Evolutionary conservation across 371 early-diverging fungal species (phyloP).

Genomic region (Circinella minor): DNA sequence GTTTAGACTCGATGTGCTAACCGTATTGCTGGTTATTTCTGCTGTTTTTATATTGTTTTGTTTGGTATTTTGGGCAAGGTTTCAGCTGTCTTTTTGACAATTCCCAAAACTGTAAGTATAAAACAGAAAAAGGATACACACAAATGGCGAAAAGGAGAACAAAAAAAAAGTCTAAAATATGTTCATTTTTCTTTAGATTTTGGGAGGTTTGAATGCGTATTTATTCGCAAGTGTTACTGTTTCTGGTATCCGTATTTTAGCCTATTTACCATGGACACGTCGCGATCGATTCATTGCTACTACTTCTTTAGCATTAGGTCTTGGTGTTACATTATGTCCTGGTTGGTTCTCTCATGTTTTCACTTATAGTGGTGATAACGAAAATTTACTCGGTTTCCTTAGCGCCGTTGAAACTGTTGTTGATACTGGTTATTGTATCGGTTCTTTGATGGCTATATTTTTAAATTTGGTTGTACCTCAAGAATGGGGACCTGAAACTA

Average conservation of each 20-base stretch:
- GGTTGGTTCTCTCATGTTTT: constrained; percentile 65
- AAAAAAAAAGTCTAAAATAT: too few species aligned
- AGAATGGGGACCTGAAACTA: constrained; percentile 45
- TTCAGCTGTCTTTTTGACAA: constrained; percentile 62
- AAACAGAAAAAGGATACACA: neutral
- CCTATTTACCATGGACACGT: constrained; percentile 66
- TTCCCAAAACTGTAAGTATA: constrained; percentile 51
- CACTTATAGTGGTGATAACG: constrained; percentile 53
- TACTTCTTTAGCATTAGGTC: constrained; percentile 49
- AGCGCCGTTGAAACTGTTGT: constrained; percentile 63
- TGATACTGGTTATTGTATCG: constrained; percentile 59
- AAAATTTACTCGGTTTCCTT: constrained; percentile 52
- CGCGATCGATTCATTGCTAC: constrained; percentile 69
- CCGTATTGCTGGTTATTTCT: constrained; percentile 65
- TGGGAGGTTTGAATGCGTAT: constrained; percentile 69
- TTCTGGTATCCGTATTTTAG: constrained; percentile 67
- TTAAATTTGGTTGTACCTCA: constrained; percentile 55
- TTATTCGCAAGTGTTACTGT: constrained; percentile 65
- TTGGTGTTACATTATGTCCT: constrained; percentile 54
- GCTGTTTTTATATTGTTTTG: constrained; percentile 60
- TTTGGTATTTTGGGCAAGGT: constrained; percentile 69
- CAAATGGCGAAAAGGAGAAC: neutral
- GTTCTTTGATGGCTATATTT: constrained; percentile 55
- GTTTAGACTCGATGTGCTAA: constrained; percentile 61
- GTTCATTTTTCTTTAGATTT: neutral